Evolutionary conservation across 495 filamentous ascomycete species (phyloP).

Genomic region (Copromyces sp.): DNA sequence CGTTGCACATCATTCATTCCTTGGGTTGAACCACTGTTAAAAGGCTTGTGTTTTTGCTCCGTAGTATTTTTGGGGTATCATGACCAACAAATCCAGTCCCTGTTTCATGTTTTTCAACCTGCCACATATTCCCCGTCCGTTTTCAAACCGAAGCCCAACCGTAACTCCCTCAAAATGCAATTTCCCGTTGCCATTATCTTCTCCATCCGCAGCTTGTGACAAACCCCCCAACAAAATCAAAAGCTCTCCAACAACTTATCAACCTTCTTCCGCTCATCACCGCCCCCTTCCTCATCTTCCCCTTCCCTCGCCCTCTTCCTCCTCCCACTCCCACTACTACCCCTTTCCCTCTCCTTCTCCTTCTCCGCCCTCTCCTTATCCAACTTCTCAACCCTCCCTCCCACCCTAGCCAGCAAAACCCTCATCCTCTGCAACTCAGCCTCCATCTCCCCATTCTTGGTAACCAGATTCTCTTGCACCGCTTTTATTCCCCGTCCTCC

Average conservation of each 20-base stretch:
- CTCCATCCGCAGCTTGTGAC: neutral
- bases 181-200: neutral
- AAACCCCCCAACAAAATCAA: constrained; percentile 7
- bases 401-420: constrained; percentile 61
- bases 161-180: neutral
- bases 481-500: constrained; percentile 15
- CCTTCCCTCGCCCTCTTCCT: neutral
- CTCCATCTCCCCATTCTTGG: constrained; percentile 60
- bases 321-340: neutral
- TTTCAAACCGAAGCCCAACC: neutral
- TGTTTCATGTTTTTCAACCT: neutral
- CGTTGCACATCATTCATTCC: neutral
- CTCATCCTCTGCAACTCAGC: constrained; percentile 68
- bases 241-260: constrained; percentile 28
- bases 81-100: neutral
- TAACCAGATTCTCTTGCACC: constrained; percentile 71
- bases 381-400: constrained; percentile 43
- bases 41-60: neutral
- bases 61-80: neutral
- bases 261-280: constrained; percentile 31
- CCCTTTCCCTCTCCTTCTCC: constrained; percentile 12
- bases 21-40: neutral
- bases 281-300: constrained; percentile 16
- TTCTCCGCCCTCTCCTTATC: constrained; percentile 13
- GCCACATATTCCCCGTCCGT: neutral